Evolutionary conservation across 116 monocot species (phyloP).

Genomic region (Papilionanthe hybrid): DNA sequence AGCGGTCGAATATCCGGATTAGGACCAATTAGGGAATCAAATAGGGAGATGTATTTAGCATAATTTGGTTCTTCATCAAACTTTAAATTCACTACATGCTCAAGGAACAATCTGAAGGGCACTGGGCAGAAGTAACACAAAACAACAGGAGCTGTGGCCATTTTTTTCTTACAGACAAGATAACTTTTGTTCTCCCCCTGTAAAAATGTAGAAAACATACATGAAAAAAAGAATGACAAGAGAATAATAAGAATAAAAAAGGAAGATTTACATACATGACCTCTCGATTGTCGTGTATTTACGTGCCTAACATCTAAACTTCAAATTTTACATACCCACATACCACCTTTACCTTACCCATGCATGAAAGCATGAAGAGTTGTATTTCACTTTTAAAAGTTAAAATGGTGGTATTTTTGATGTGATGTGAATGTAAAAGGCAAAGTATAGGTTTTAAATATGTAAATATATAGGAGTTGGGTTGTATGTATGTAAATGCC

Average conservation of each 20-base stretch:
- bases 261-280: neutral
- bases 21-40: conserved; percentile 88
- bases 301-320: no score
- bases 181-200: conserved; percentile 97
- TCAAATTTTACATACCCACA: no score
- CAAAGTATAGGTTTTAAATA: no score
- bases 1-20: conserved; percentile 93
- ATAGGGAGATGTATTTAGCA: conserved; percentile 82
- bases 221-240: conserved; percentile 1
- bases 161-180: conserved; percentile 99
- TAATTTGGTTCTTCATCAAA: conserved; percentile 99
- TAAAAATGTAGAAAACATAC: conserved; percentile 1
- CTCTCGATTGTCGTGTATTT: no score
- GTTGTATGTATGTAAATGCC: no score
- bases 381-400: no score
- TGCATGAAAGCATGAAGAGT: neutral
- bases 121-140: conserved; percentile 81
- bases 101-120: conserved; percentile 86
- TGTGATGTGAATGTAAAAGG: neutral
- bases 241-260: neutral
- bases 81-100: conserved; percentile 95
- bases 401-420: no score
- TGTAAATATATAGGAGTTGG: no score
- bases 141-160: conserved; percentile 87
- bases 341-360: no score